Percentiles rank a stretch among this genome's conserved stretches.
These are phyloP conservation scores for Blastobotrys parvus DNA, from an alignment of 805 yeast species.

Conservation along the genomic window DNA sequence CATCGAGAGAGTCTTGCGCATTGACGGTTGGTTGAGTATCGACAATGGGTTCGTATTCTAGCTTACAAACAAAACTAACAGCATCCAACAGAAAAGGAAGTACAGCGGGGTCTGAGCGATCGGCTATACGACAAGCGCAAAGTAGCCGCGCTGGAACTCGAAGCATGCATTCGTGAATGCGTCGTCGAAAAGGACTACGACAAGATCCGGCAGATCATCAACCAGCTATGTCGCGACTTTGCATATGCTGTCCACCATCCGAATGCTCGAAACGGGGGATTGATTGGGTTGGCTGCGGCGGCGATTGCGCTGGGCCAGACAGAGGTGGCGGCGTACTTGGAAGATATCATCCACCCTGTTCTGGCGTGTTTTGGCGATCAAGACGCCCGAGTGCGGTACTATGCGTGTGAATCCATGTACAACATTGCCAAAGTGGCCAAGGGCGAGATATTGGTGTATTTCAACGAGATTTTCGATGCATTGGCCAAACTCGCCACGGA, in stretches of 20 bases:
- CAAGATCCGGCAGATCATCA: slow-evolving; percentile 52
- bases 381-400: slow-evolving; percentile 93
- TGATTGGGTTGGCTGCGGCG: slow-evolving; percentile 92
- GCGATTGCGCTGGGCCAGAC: slow-evolving; percentile 83
- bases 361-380: slow-evolving; percentile 94
- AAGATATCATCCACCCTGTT: slow-evolving; percentile 85
- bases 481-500: slow-evolving; percentile 85
- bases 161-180: slow-evolving; percentile 65
- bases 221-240: slow-evolving; percentile 66
- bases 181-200: slow-evolving; percentile 52
- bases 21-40: too few relatives aligned
- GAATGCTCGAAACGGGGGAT: slow-evolving; percentile 87
- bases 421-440: slow-evolving; percentile 95
- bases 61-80: too few relatives aligned
- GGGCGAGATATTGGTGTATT: slow-evolving; percentile 84
- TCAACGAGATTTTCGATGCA: slow-evolving; percentile 92
- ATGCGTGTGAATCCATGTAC: slow-evolving; percentile 92
- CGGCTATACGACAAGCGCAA: slow-evolving; percentile 71
- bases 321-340: slow-evolving; percentile 76
- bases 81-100: slow-evolving; percentile 55
- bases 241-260: slow-evolving; percentile 81
- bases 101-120: slow-evolving; percentile 61
- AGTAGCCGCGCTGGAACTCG: slow-evolving; percentile 58
- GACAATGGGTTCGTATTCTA: too few relatives aligned
- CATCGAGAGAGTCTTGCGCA: too few relatives aligned